A percentile compares a stretch with the other conserved stretches of the same genome.
Evolutionary conservation across 2,329 filamentous ascomycete genomes (phyloP).

Genomic region (Elsinoe ampelina): DNA sequence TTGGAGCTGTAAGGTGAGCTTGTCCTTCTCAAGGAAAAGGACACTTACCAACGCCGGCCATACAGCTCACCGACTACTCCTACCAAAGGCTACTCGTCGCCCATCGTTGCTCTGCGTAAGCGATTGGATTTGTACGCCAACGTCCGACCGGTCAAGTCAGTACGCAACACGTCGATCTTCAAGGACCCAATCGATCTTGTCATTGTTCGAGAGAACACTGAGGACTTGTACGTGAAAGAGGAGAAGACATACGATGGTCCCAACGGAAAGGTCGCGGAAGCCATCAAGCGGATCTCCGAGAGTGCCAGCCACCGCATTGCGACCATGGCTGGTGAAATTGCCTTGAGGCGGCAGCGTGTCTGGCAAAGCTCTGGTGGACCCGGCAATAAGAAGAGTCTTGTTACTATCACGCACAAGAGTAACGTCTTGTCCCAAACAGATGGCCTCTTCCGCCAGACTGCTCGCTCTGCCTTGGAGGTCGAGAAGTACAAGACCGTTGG

Average conservation of each 20-base stretch:
- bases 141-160: constrained; percentile 87
- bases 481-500: constrained; percentile 54
- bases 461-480: constrained; percentile 61
- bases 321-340: constrained; percentile 89
- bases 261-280: constrained; percentile 79
- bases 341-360: constrained; percentile 73
- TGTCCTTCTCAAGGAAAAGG: not conserved
- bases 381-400: constrained; percentile 56
- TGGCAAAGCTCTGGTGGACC: constrained; percentile 49
- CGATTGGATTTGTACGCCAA: constrained; percentile 93
- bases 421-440: constrained; percentile 96
- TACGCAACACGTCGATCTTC: constrained; percentile 47
- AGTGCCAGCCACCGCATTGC: constrained; percentile 78
- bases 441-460: constrained; percentile 80
- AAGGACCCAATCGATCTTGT: constrained; percentile 76
- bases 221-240: constrained; percentile 97
- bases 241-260: constrained; percentile 72
- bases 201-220: constrained; percentile 97
- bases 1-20: constrained; percentile 72
- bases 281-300: constrained; percentile 93
- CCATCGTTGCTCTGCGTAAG: constrained; percentile 95
- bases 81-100: constrained; percentile 90
- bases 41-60: not conserved
- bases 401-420: constrained; percentile 97
- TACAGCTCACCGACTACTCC: constrained; percentile 70